Evolutionary conservation across 1,284 basidiomycete genomes (phyloP), one percentile per base, ranked within the genome.

Genomic region (Mycena citricolor): DNA sequence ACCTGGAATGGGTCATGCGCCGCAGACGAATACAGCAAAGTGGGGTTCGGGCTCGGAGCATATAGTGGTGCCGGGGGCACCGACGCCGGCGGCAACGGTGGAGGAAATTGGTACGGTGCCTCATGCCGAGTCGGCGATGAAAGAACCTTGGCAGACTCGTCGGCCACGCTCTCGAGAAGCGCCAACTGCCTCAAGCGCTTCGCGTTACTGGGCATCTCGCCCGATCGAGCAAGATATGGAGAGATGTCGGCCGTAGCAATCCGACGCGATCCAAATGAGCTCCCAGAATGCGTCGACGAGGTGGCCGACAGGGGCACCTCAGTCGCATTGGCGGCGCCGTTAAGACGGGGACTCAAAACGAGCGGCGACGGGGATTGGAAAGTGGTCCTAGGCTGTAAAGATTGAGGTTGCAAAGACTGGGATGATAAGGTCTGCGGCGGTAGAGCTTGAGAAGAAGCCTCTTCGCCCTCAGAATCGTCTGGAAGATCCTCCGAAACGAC

Each of bases 131-230:
- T 56, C 25, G 76, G 57, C 8, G 68, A 66, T 12, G 77, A 73
- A 5, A 79, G 73, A 69, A 80, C 72, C 54, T 74, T 69, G 7
- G 79, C 80, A 2, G 84, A 83, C 59, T 89, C 85, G 52, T 82
- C 78, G 1, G 77, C 85, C 29, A 88, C 77, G 14, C 75, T 71
- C 59, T 90, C 86, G n/a, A 90, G 67, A 48, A 90, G 67, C 1
- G 86, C 82, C 26, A 88, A 68, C 54, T 88, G 86, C 57, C 79
- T 81, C 60, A 86, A 61, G 49, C 74, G 74, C 59, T 81, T 83
- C 16, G 77, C 74, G 25, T 78, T 79, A 6, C 71, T 67, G 12
- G 75, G 75, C 2, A 74, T 63, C 49, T 71, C 74, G 17, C 63
- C 56, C 13, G 74, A 61, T 36, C 71, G 70, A 8, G 76, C 68